Evolutionary conservation across 2,329 filamentous ascomycete species (phyloP).

Genomic region (Ascochyta rabiei): DNA sequence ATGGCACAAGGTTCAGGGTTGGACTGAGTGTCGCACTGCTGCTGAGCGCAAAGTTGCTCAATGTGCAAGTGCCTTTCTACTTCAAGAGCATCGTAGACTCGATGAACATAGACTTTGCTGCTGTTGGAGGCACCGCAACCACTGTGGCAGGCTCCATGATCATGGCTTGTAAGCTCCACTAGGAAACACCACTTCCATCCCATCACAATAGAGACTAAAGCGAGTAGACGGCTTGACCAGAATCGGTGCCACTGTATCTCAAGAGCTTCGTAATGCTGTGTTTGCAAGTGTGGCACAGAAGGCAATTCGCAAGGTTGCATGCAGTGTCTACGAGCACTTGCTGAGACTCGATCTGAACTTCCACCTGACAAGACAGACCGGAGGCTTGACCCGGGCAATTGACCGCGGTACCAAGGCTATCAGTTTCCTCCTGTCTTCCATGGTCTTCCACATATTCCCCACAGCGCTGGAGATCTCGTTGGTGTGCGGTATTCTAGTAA

Average conservation of each 20-base stretch:
- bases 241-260: conserved; percentile 86
- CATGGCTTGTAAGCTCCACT: conserved; percentile 69
- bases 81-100: conserved; percentile 98
- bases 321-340: conserved; percentile 91
- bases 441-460: conserved; percentile 97
- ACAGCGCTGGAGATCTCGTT: conserved; percentile 92
- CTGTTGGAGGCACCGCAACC: conserved; percentile 83
- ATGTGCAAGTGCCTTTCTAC: conserved; percentile 98
- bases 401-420: conserved; percentile 98
- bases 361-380: conserved; percentile 92
- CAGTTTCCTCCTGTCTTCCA: conserved; percentile 93
- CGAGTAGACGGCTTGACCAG: conserved; percentile 76
- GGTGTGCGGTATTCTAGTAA: conserved; percentile 87
- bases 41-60: conserved; percentile 87
- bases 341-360: conserved; percentile 90
- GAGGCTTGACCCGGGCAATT: conserved; percentile 89
- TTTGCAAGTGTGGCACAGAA: conserved; percentile 98
- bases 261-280: conserved; percentile 92
- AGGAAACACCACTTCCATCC: conserved; percentile 7
- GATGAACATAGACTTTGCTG: conserved; percentile 94
- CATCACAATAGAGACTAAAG: conserved; percentile 23
- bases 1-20: conserved; percentile 83
- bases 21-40: conserved; percentile 82
- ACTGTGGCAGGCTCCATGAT: conserved; percentile 93
- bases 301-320: conserved; percentile 87